Percentiles rank a stretch among this genome's conserved stretches.
phyloP scores from a whole-genome alignment of 805 yeast species.

The Saccharomyces mikatae region DNA sequence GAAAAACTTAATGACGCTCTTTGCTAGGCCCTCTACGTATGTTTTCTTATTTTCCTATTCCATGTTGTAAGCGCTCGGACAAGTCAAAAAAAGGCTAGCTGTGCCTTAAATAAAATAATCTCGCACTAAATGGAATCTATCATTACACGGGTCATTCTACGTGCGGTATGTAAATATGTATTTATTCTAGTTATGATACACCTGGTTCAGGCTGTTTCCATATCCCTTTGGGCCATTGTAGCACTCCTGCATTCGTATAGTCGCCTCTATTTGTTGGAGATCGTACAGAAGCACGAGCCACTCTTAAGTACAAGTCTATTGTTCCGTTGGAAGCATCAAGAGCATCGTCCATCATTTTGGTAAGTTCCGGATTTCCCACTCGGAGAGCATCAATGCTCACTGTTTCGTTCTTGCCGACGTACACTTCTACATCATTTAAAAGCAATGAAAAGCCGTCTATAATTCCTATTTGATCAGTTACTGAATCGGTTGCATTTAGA shows the following conservation, averaged over 20 bases:
- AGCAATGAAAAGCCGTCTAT: conserved; percentile 54
- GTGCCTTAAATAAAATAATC: not conserved
- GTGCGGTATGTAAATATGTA: not conserved
- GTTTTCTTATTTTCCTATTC: not conserved
- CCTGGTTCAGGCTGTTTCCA: conserved; percentile 47
- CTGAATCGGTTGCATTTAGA: conserved; percentile 8
- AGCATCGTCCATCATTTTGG: conserved; percentile 28
- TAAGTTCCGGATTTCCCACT: conserved; percentile 23
- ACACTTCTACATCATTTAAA: conserved; percentile 73
- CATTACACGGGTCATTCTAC: not conserved
- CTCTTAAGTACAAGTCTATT: conserved; percentile 40
- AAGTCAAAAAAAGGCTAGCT: not conserved
- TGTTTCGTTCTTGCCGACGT: conserved; percentile 44
- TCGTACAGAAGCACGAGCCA: conserved; percentile 43
- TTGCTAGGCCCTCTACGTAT: not conserved
- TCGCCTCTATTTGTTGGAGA: conserved; percentile 42
- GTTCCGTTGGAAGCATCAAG: conserved; percentile 22
- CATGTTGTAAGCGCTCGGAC: not conserved
- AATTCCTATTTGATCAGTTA: conserved; percentile 19
- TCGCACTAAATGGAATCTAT: not conserved
- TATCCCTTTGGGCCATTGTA: conserved; percentile 53
- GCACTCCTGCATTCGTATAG: conserved; percentile 54
- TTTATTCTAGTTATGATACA: conserved; percentile 31
- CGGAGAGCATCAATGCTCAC: conserved; percentile 37
- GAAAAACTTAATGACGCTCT: not conserved